Base-by-base conservation (phyloP, 257 asterid genomes). In the Solanum chmielewskii region DNA sequence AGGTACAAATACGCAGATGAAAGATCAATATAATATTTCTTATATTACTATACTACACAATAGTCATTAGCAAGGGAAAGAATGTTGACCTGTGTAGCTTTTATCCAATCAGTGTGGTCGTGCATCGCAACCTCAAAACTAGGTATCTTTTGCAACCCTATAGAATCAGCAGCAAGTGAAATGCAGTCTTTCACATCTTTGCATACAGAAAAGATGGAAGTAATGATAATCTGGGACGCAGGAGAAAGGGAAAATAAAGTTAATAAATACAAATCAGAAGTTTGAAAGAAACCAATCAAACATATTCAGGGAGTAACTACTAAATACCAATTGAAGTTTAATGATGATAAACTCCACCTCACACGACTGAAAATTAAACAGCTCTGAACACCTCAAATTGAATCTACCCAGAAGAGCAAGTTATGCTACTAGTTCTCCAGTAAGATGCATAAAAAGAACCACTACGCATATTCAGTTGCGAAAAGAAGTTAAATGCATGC, bases 31-130 rank as follows among this genome's bases (percentile, higher is more conserved):
- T 3, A 45, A 15, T 25, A 44, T 27, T 15, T 25, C 37, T 25
- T 44, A 45, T 2, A n/a, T 18, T 16, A 49, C 69, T 18, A 49
- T 20, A 80, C 18, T 47, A 29, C 85, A 49, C 85, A 81, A 81
- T 10, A 81, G 44, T 31, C 29, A 29, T 3, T 49, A 81, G 69
- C 11, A 81, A 81, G 15, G 44, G 44, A 49, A 81, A 49, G 44
- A 29, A 81, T 29, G 41, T 76, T 82, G 83, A 94, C 98, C 98
- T 93, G 98, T 66, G 92, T 85, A 89, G 88, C 91, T 89, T 89
- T 94, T 68, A 97, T 93, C 99, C 99, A 95, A 87, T 97, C 96
- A 86, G 88, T 88, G 88, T 97, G 94, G 87, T 97, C 95, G 11
- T 90, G 93, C 95, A 88, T 91, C 84, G 83, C 93, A 60, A 97